These are phyloP conservation scores for Fusarium burgessii DNA, from an alignment of 2,329 filamentous ascomycete genomes.

Conservation along the genomic window DNA sequence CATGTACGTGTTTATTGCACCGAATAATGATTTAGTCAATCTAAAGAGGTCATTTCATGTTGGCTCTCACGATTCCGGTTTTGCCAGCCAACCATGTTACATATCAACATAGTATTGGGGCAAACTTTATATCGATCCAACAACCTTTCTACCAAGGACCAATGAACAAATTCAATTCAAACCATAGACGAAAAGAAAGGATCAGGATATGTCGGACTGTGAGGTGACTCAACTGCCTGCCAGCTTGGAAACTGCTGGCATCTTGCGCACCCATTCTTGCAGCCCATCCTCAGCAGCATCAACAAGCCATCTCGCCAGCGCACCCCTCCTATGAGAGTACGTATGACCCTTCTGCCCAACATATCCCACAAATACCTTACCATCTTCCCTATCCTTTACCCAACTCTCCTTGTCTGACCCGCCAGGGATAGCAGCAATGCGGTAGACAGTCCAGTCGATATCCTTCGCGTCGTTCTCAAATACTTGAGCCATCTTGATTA, in stretches of 20 bases:
- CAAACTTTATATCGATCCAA: background rate
- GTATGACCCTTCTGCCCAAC: conserved; percentile 39
- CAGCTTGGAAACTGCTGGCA: background rate
- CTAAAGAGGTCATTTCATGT: accelerated
- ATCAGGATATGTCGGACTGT: accelerated
- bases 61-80: background rate
- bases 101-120: background rate
- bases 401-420: conserved; percentile 44
- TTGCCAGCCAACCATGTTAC: accelerated
- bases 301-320: conserved; percentile 48
- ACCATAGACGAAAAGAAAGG: background rate
- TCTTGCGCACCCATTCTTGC: background rate
- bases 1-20: accelerated
- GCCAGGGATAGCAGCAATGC: conserved; percentile 46
- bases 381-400: conserved; percentile 45
- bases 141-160: too few species aligned
- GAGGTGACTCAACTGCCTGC: background rate
- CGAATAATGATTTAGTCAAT: accelerated
- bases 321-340: conserved; percentile 10
- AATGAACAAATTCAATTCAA: accelerated
- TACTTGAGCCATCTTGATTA: conserved; percentile 31
- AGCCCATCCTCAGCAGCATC: conserved; percentile 26
- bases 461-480: conserved; percentile 40
- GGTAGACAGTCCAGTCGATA: conserved; percentile 49
- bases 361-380: conserved; percentile 35